Evolutionary conservation across 139 green algal species (phyloP), one percentile per base, ranked within the genome.

Genomic region (Trebouxia sp.): DNA sequence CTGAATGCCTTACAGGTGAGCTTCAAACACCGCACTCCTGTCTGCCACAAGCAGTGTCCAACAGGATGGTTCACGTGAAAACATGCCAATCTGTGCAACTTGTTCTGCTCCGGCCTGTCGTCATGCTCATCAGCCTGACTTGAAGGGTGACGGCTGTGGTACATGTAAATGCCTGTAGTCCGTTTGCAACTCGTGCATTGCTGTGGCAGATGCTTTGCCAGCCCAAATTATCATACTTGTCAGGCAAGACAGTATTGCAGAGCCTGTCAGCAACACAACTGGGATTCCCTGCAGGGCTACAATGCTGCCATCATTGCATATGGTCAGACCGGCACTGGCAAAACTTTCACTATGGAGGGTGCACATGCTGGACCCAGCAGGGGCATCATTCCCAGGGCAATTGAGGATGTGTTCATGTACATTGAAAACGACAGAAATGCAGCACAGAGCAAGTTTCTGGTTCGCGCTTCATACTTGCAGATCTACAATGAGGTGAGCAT

Each of bases 401-500:
- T 98, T 42, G 93, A 99, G 66, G 95, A 99, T 85, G 93, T 98
- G 30, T 99, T 98, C 84, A 85, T 77, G 17, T 87, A 88, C 83
- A 99, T 99, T 85, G 83, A 95, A 65, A 92, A 89, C 65, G 95
- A 97, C 85, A 51, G 69, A 12, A 86, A 88, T 5, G 90, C 81
- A 6, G 58, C 85, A 24, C 66, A 83, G 75, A 94, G 82, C 82
- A 98, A 97, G 87, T 99, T 96, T 85, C 92, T 99, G 35, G 96
- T 99, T 6, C 91, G 95, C 0, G 93, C 93, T 5, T 94, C 92
- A 0, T 98, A 98, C 85, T 85, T 99, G 11, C 96, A 98, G 87
- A 99, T 99, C 75, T 99, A 99, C 88, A 98, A 99, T 83, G 96
- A 99, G 87, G 92, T 96, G 43, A 39, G 82, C 1, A 32, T 28